phyloP scores from a whole-genome alignment of 2,329 filamentous ascomycete species.

The Botrytis tulipae region DNA sequence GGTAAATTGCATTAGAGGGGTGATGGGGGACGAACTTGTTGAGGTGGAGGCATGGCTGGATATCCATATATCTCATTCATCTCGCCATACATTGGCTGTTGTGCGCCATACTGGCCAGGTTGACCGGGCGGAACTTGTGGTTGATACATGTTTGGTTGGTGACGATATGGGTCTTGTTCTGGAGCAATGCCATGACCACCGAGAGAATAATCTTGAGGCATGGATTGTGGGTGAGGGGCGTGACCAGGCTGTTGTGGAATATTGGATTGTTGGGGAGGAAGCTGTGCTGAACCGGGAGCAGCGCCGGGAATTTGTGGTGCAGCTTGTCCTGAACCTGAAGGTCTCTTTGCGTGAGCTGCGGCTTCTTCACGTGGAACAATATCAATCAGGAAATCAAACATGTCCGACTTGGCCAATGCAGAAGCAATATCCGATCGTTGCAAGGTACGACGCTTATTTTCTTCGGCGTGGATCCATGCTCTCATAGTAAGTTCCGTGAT shows the following conservation, averaged over 20 bases:
- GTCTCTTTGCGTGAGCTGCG: slow-evolving; percentile 77
- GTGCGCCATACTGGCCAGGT: slow-evolving; percentile 71
- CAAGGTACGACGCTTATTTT: slow-evolving; percentile 94
- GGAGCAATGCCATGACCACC: slow-evolving; percentile 59
- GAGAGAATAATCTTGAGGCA: slow-evolving; percentile 60
- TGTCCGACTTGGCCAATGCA: slow-evolving; percentile 93
- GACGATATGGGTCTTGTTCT: slow-evolving; percentile 72
- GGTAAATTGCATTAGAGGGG: background rate
- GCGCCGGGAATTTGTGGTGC: slow-evolving; percentile 48
- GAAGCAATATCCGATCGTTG: slow-evolving; percentile 96
- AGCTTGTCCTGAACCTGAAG: slow-evolving; percentile 47
- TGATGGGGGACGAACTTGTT: slow-evolving; percentile 62
- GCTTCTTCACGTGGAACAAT: slow-evolving; percentile 97
- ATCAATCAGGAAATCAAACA: slow-evolving; percentile 99
- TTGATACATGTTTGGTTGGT: slow-evolving; percentile 76
- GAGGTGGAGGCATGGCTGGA: slow-evolving; percentile 72
- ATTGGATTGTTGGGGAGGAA: slow-evolving; percentile 49
- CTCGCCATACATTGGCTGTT: slow-evolving; percentile 72
- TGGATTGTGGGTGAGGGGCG: slow-evolving; percentile 54
- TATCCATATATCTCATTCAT: slow-evolving; percentile 87
- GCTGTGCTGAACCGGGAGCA: slow-evolving; percentile 48
- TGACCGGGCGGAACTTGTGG: slow-evolving; percentile 74
- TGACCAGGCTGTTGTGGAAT: slow-evolving; percentile 47
- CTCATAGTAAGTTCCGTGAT: slow-evolving; percentile 99
- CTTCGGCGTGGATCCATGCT: slow-evolving; percentile 98